These are phyloP conservation scores for Sicyos edulis DNA, from an alignment of 306 rosid genomes.

Conservation along the genomic window DNA sequence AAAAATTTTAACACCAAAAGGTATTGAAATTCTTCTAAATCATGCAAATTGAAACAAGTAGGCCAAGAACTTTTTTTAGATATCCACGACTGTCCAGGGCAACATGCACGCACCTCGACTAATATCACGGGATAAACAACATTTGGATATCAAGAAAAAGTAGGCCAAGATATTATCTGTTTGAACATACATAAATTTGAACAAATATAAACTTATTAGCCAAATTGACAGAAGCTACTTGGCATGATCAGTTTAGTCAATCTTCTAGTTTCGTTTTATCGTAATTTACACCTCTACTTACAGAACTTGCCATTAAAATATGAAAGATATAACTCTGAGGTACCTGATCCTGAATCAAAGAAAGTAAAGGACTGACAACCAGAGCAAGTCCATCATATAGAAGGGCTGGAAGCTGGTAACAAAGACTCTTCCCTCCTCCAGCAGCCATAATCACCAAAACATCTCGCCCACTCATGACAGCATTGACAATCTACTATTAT, in stretches of 20 bases:
- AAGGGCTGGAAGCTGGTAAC: constrained; percentile 93
- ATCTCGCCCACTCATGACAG: constrained; percentile 80
- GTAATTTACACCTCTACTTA: background rate
- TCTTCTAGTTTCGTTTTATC: background rate
- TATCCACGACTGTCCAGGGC: too few species aligned
- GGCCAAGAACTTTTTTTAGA: too few species aligned
- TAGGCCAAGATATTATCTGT: background rate
- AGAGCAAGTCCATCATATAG: constrained; percentile 76
- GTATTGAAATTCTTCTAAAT: background rate
- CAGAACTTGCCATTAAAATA: background rate
- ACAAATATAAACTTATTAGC: background rate
- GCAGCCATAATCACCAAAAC: constrained; percentile 96
- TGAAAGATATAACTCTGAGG: constrained; percentile 19
- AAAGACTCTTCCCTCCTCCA: constrained; percentile 98
- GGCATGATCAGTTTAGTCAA: background rate
- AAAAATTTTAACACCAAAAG: too few species aligned
- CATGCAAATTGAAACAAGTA: background rate
- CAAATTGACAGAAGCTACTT: background rate
- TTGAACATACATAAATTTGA: background rate
- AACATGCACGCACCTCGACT: too few species aligned
- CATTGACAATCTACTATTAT: constrained; percentile 68
- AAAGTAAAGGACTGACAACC: constrained; percentile 91
- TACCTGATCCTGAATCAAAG: constrained; percentile 96
- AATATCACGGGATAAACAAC: too few species aligned
- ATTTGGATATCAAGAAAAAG: too few species aligned